Evolutionary conservation across 2,329 filamentous ascomycete genomes (phyloP).

Genomic region (Cordyceps fumosorosea): DNA sequence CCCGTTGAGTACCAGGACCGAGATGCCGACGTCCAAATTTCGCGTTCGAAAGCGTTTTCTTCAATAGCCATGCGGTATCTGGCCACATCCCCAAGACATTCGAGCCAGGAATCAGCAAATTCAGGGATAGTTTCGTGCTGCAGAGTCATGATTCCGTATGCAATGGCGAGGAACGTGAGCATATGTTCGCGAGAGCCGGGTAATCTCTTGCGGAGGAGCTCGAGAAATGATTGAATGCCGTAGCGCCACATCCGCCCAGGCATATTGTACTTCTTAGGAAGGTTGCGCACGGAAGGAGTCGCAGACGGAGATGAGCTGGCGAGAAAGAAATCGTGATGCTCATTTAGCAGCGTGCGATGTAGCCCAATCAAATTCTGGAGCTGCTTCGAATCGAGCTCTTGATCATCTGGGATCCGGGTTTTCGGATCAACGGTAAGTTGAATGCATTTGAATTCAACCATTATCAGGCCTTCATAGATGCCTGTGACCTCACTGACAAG

Average conservation of each 20-base stretch:
- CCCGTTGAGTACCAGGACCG: slow-evolving; percentile 80
- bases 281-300: slow-evolving; percentile 54
- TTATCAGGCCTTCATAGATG: slow-evolving; percentile 75
- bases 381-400: slow-evolving; percentile 56
- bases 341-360: slow-evolving; percentile 72
- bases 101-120: slow-evolving; percentile 88
- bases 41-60: slow-evolving; percentile 70
- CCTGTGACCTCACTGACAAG: slow-evolving; percentile 74
- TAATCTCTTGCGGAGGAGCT: slow-evolving; percentile 66
- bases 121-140: slow-evolving; percentile 77
- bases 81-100: slow-evolving; percentile 81
- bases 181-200: slow-evolving; percentile 80
- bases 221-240: slow-evolving; percentile 80
- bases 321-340: slow-evolving; percentile 81
- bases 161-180: slow-evolving; percentile 81
- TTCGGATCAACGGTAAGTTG: slow-evolving; percentile 65
- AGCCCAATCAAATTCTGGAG: slow-evolving; percentile 75
- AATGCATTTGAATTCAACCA: slow-evolving; percentile 84
- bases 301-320: slow-evolving; percentile 82
- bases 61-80: slow-evolving; percentile 88
- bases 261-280: slow-evolving; percentile 83
- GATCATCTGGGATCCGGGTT: slow-evolving; percentile 34
- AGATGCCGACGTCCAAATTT: slow-evolving; percentile 76
- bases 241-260: slow-evolving; percentile 91
- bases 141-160: slow-evolving; percentile 85